These are phyloP conservation scores for Euphrasia arctica DNA, from an alignment of 305 asterid genomes.

Conservation along the genomic window DNA sequence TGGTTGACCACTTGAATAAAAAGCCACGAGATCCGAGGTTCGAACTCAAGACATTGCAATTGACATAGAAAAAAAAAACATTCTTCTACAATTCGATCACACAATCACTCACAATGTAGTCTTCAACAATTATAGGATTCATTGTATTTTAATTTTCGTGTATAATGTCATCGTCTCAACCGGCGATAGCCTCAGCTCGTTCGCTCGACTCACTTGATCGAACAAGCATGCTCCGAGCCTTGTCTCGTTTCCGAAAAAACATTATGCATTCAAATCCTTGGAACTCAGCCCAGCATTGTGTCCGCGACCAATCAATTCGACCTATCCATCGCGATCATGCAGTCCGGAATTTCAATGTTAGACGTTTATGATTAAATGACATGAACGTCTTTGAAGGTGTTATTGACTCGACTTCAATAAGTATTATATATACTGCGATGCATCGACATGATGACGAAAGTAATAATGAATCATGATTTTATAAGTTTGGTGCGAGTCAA, in stretches of 20 bases:
- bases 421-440: too few species aligned
- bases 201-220: not conserved
- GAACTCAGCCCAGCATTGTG: conserved; percentile 13
- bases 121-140: conserved; percentile 6
- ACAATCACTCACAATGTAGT: conserved; percentile 18
- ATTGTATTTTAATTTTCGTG: not conserved
- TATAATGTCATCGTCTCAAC: not conserved
- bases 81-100: not conserved
- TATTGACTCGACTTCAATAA: too few species aligned
- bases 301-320: not conserved
- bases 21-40: too few species aligned
- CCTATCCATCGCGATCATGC: not conserved
- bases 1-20: too few species aligned
- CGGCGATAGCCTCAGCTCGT: not conserved
- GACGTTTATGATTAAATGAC: too few species aligned
- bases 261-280: conserved; percentile 12
- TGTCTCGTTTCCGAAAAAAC: not conserved
- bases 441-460: too few species aligned
- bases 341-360: too few species aligned
- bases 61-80: too few species aligned
- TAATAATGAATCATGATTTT: too few species aligned
- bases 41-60: too few species aligned
- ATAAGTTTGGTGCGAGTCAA: too few species aligned
- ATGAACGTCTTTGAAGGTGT: too few species aligned
- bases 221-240: conserved; percentile 21